These are phyloP conservation scores for Sphenostylis stenocarpa DNA, from an alignment of 306 rosid genomes.

Conservation along the genomic window DNA sequence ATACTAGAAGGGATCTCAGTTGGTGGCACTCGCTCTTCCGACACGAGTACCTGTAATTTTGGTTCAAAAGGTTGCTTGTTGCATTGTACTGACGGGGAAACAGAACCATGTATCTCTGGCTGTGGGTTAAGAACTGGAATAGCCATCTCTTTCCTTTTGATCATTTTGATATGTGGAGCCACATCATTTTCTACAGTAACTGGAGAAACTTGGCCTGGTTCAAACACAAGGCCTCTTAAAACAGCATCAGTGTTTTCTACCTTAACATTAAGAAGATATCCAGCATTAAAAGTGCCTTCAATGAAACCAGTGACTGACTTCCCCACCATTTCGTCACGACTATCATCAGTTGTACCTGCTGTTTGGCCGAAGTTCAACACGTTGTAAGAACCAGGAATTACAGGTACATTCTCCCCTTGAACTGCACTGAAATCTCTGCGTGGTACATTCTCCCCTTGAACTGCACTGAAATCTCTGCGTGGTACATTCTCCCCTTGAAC, in stretches of 20 bases:
- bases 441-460: constrained; percentile 22
- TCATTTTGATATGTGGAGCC: constrained; percentile 56
- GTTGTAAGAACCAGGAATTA: constrained; percentile 28
- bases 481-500: constrained; percentile 24
- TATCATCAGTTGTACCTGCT: constrained; percentile 2
- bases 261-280: constrained; percentile 63
- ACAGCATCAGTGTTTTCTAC: constrained; percentile 38
- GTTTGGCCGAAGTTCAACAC: constrained; percentile 37
- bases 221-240: constrained; percentile 61
- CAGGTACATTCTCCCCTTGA: constrained; percentile 20
- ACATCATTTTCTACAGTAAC: constrained; percentile 54
- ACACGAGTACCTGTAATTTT: constrained; percentile 15
- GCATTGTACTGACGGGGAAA: constrained; percentile 38
- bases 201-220: constrained; percentile 46
- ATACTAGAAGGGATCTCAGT: constrained; percentile 16
- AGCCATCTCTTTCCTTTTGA: constrained; percentile 47
- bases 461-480: too few relatives aligned
- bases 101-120: constrained; percentile 29
- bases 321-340: constrained; percentile 51
- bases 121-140: constrained; percentile 39
- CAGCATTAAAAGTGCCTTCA: constrained; percentile 58
- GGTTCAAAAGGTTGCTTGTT: constrained; percentile 37
- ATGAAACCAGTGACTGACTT: constrained; percentile 59
- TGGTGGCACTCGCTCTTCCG: constrained; percentile 26
- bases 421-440: too few relatives aligned